phyloP scores from a whole-genome alignment of 78 protist species.

The Isochrysis galbana region DNA sequence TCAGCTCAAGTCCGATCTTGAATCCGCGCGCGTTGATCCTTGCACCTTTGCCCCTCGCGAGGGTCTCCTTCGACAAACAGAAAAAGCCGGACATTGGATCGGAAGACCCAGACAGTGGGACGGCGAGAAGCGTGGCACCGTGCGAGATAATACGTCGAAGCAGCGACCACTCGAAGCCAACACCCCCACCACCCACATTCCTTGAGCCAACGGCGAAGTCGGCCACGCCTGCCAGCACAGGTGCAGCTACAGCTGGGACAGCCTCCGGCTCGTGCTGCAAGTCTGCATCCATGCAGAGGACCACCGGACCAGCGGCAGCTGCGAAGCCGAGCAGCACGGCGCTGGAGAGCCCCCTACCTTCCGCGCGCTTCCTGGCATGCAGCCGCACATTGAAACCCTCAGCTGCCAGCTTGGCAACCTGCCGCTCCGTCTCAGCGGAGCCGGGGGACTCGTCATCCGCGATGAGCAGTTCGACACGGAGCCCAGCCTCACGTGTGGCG shows the following conservation, averaged over 20 bases:
- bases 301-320: background rate
- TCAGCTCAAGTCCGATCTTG: slow-evolving; percentile 59
- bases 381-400: background rate
- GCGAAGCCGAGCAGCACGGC: slow-evolving; percentile 54
- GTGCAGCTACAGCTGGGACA: slow-evolving; percentile 34
- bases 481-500: background rate
- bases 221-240: slow-evolving; percentile 22
- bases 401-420: background rate
- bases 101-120: slow-evolving; percentile 32
- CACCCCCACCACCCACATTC: slow-evolving; percentile 18
- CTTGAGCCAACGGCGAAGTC: slow-evolving; percentile 53
- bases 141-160: background rate
- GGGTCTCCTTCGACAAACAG: background rate
- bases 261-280: slow-evolving; percentile 54
- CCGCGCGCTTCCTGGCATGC: background rate
- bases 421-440: background rate
- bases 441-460: slow-evolving; percentile 59
- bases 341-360: slow-evolving; percentile 35
- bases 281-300: slow-evolving; percentile 58
- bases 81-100: slow-evolving; percentile 68
- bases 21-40: slow-evolving; percentile 31
- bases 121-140: slow-evolving; percentile 61
- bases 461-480: slow-evolving; percentile 43
- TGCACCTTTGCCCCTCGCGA: background rate
- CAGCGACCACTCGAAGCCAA: background rate